A percentile compares a stretch with the other conserved stretches of the same genome.
Conservation (phyloP, 2,329 filamentous ascomycete species). For the Diplodia seriata region DNA sequence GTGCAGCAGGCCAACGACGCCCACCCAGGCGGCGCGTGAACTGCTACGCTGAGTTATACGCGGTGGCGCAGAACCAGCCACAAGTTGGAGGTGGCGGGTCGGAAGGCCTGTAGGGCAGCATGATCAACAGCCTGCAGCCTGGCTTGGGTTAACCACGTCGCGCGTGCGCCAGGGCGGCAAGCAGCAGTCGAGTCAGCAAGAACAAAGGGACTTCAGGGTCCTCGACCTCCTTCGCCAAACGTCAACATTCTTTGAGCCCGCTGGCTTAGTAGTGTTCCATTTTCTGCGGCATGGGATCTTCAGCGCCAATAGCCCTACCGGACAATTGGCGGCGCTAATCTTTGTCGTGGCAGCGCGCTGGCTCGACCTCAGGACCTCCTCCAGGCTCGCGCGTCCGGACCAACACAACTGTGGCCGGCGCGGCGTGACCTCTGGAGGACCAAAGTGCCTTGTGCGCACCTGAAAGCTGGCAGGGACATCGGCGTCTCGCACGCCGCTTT, state of each 20-base stretch:
- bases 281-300: conserved; percentile 6
- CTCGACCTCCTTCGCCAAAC: conserved; percentile 4
- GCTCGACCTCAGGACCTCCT: conserved; percentile 10
- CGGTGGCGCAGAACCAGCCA: conserved; percentile 23
- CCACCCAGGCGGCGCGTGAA: not conserved
- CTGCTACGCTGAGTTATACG: conserved; percentile 3
- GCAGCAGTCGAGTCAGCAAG: conserved; percentile 2
- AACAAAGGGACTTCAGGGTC: conserved; percentile 17
- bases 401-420: conserved; percentile 10
- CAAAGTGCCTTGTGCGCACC: conserved; percentile 8
- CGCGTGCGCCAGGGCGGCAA: conserved; percentile 9
- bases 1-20: conserved; percentile 9
- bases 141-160: not conserved
- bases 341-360: conserved; percentile 24
- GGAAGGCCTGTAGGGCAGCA: conserved; percentile 11
- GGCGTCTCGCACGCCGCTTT: not conserved
- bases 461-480: not conserved
- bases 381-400: conserved; percentile 27
- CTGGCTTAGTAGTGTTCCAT: not conserved
- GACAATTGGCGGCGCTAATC: conserved; percentile 15
- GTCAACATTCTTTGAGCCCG: conserved; percentile 6
- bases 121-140: conserved; percentile 15
- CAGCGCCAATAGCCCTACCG: conserved; percentile 13
- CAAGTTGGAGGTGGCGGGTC: conserved; percentile 15
- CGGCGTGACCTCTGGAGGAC: conserved; percentile 12